phyloP scores from a whole-genome alignment of 139 green algal species.

The Chlamydomonas sp. region DNA sequence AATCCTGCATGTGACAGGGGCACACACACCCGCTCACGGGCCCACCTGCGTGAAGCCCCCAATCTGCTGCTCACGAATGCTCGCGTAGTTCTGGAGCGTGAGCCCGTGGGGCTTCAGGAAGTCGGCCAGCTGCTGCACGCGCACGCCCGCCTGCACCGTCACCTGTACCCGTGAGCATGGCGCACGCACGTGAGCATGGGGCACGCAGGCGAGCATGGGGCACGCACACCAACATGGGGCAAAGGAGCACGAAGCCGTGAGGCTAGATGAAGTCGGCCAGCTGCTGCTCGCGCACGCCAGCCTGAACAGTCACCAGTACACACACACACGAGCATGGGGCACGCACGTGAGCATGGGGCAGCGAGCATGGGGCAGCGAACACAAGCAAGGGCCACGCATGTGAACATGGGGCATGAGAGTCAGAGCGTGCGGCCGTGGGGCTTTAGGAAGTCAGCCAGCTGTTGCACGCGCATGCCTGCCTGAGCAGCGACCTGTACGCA shows the following conservation, averaged over 20 bases:
- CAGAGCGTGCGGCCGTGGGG: conserved; percentile 80
- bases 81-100: conserved; percentile 92
- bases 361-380: too few relatives aligned
- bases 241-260: conserved; percentile 59
- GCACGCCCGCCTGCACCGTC: conserved; percentile 71
- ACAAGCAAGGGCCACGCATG: too few relatives aligned
- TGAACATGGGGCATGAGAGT: too few relatives aligned
- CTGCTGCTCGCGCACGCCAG: conserved; percentile 65
- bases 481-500: conserved; percentile 63
- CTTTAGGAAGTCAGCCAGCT: conserved; percentile 72
- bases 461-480: conserved; percentile 66
- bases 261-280: conserved; percentile 69
- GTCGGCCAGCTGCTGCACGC: conserved; percentile 74
- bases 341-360: too few relatives aligned
- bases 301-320: conserved; percentile 78
- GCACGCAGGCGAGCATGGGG: too few relatives aligned
- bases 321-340: too few relatives aligned
- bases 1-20: too few relatives aligned
- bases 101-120: conserved; percentile 73
- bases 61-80: conserved; percentile 92
- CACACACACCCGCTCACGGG: background rate
- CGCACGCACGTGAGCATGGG: background rate
- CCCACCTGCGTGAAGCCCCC: conserved; percentile 82
- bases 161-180: conserved; percentile 32
- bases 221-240: background rate